Conservation (phyloP, 805 yeast genomes). For the Candida manassasensis region DNA sequence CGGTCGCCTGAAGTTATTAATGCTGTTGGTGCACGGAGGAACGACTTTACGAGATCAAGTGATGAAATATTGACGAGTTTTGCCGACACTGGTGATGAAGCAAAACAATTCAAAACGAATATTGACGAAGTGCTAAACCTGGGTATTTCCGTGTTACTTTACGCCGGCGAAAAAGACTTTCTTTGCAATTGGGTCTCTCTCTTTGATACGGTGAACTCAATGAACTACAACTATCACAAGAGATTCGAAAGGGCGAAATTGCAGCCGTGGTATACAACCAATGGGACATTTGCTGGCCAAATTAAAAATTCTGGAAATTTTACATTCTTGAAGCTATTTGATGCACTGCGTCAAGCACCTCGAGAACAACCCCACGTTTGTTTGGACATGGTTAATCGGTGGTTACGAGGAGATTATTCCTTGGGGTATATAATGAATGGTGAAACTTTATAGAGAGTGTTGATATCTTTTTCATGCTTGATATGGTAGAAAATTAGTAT, state of each 20-base stretch:
- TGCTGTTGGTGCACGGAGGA: conserved; percentile 51
- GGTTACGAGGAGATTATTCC: conserved; percentile 26
- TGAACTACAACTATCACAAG: conserved; percentile 18
- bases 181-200: background rate
- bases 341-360: conserved; percentile 39
- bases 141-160: conserved; percentile 71
- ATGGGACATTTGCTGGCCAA: conserved; percentile 21
- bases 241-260: conserved; percentile 13
- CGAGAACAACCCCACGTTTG: conserved; percentile 31
- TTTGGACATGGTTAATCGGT: conserved; percentile 31
- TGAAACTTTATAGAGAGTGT: background rate
- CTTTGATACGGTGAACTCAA: background rate
- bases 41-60: conserved; percentile 35
- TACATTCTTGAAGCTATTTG: conserved; percentile 31
- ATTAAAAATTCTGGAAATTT: conserved; percentile 27
- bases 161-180: conserved; percentile 1
- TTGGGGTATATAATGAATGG: conserved; percentile 9
- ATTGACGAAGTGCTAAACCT: conserved; percentile 37
- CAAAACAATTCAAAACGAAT: conserved; percentile 59
- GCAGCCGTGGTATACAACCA: conserved; percentile 1
- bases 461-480: no score
- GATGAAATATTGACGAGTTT: background rate
- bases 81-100: conserved; percentile 45
- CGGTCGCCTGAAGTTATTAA: conserved; percentile 48
- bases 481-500: no score